Base-by-base conservation (phyloP, 345 rosid genomes). In the Anacardium occidentale region DNA sequence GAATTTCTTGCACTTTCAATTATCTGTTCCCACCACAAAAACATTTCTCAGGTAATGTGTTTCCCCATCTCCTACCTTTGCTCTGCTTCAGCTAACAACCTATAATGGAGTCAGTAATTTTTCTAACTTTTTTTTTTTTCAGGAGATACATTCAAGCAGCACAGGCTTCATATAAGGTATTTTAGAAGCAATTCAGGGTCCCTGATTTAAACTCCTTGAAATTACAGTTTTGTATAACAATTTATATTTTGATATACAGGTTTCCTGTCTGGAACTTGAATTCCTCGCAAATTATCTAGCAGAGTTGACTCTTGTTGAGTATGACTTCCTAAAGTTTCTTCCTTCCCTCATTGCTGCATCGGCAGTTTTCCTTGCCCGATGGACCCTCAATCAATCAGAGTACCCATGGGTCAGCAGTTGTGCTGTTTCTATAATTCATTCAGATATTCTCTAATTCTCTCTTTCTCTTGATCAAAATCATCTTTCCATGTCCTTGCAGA, bases 111-210 rank as follows among this genome's bases (percentile, higher is more conserved):
- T 62, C n/a, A 10, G 61, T 14, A 37, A 55, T 57, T 44, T 59
- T 73, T 57, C 47, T 56, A 18, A 64, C 50, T 42, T 51, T 76
- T 29, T 59, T 71, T 37, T 9, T 74, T 82, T 66, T 74, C 88
- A 95, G 98, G 91, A 88, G 98, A 82, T 95, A 89, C 73, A 68
- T 89, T 80, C 90, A 78, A 76, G 98, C 96, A 10, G 98, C 98
- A 76, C 90, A 89, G 81, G 85, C 90, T 64, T 86, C 92, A 18
- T 77, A 69, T 58, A 77, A 85, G 97, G 98, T 94, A 75, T 25
- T 57, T 48, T 57, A 58, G 20, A 48, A 44, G 40, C 61, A 78
- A 64, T 56, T 63, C 37, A 52, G 21, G 15, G 20, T 73, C 47
- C 47, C 40, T 22, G 34, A 11, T 7, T 66, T 53, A 17, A 37